Conservation (phyloP, 1,139 yeast species). For the Kodamaea anthophila region DNA sequence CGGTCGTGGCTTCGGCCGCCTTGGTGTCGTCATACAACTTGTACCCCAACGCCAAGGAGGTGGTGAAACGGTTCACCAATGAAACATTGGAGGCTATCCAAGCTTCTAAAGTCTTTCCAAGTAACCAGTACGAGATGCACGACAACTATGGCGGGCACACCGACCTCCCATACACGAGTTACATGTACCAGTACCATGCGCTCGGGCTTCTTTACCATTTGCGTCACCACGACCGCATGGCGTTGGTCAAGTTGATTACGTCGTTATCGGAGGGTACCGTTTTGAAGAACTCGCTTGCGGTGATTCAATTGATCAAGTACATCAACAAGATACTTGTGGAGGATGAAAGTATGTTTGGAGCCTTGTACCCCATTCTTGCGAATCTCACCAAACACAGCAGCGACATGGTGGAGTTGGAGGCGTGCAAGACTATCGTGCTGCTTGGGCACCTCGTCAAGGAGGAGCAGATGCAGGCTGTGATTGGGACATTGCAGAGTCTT, state of each 20-base stretch:
- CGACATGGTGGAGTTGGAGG: constrained; percentile 89
- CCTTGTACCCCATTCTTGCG: constrained; percentile 59
- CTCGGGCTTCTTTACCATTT: constrained; percentile 83
- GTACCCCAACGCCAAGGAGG: constrained; percentile 83
- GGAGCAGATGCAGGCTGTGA: constrained; percentile 59
- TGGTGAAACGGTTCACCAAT: constrained; percentile 87
- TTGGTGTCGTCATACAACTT: constrained; percentile 85
- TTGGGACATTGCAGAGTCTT: constrained; percentile 67
- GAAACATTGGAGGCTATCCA: constrained; percentile 86
- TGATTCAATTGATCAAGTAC: constrained; percentile 79
- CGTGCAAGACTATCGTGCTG: constrained; percentile 74
- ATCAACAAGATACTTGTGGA: constrained; percentile 63
- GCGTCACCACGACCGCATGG: constrained; percentile 90
- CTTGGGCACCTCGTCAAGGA: constrained; percentile 54
- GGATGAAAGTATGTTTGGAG: constrained; percentile 49
- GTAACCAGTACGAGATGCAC: constrained; percentile 47
- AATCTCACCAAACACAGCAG: constrained; percentile 75
- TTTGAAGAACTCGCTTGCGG: constrained; percentile 68
- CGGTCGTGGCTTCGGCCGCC: constrained; percentile 87
- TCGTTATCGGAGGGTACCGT: constrained; percentile 61
- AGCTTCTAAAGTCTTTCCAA: constrained; percentile 63
- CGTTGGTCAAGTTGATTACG: constrained; percentile 83
- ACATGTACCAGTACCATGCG: constrained; percentile 93
- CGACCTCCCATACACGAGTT: constrained; percentile 60
- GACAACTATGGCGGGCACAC: constrained; percentile 48